Base-by-base conservation (phyloP, 495 filamentous ascomycete genomes). In the Neurospora sp. region DNA sequence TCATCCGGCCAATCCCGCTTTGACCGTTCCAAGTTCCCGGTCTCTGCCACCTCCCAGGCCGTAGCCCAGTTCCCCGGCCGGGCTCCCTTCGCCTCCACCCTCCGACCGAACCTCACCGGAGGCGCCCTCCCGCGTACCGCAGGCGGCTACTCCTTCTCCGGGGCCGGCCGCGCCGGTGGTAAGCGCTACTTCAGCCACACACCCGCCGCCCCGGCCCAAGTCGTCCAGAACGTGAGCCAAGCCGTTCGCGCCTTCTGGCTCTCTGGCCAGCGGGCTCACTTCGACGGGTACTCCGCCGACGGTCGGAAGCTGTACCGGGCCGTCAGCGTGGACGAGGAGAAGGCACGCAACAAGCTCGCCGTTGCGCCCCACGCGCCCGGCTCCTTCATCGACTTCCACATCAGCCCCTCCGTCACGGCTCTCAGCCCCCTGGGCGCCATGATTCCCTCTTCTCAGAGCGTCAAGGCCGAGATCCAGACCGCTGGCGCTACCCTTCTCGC, bases 161-260 rank as follows among this genome's bases (percentile, higher is more conserved):
- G 88, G 23, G 87, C 88, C 69, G 92, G 91, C 23, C 87, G 92
- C 20, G 81, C 89, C 44, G 91, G 91, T 39, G 90, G 93, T 41
- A 90, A 90, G 18, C 88, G 96, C 69, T 94, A 92, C 82, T 99
- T 98, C 85, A 95, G 92, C 1, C 95, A 98, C 81, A 89, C 89
- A 0, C 92, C 96, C 11, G 88, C 93, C 4, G 89, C 90, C 2
- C 94, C 92, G 27, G 93, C 94, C 5, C 92, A 98, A 79, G 93
- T 98, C 23, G 86, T 98, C n/a, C 89, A 94, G 77, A 97, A 97
- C 83, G 95, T 98, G 2, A 97, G 93, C 23, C 89, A 92, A 73
- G 96, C 94, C 0, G 90, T 97, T 70, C 90, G 96, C 6, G 94
- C 93, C 1, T 97, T 99, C 81, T 90, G 90, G 81, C 83, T 97